Percentiles rank a stretch among this genome's conserved stretches.
phyloP scores from a whole-genome alignment of 495 filamentous ascomycete genomes.

The Glutinoglossum americanum region DNA sequence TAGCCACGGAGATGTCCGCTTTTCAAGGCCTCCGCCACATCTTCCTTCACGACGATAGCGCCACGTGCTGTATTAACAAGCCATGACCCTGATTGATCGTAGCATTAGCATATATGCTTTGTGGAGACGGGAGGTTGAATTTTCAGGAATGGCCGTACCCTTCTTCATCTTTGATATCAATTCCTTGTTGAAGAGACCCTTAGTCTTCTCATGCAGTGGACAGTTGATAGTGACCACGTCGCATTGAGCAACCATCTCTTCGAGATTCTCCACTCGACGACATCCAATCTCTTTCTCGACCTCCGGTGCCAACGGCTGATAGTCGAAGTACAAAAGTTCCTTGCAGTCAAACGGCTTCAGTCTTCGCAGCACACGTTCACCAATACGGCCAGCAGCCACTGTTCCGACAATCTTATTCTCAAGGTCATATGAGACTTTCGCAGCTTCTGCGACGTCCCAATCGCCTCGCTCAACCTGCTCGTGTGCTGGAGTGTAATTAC shows the following conservation, averaged over 20 bases:
- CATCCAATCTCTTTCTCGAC: slow-evolving; percentile 92
- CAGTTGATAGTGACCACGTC: slow-evolving; percentile 99
- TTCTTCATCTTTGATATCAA: slow-evolving; percentile 99
- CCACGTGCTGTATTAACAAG: slow-evolving; percentile 96
- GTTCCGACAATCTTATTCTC: slow-evolving; percentile 97
- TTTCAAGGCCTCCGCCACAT: slow-evolving; percentile 86
- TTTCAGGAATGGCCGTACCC: slow-evolving; percentile 24
- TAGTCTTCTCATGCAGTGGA: slow-evolving; percentile 94
- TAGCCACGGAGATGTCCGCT: slow-evolving; percentile 89
- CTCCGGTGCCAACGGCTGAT: slow-evolving; percentile 77
- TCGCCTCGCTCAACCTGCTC: slow-evolving; percentile 75
- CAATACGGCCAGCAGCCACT: slow-evolving; percentile 91
- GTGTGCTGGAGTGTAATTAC: slow-evolving; percentile 96
- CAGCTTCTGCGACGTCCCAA: slow-evolving; percentile 87
- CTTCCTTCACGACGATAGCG: slow-evolving; percentile 98
- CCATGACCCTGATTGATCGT: slow-evolving; percentile 43
- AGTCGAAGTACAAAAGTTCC: slow-evolving; percentile 98
- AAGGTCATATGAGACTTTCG: slow-evolving; percentile 94
- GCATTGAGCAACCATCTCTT: slow-evolving; percentile 90
- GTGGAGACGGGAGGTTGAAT: not conserved
- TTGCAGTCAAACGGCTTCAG: slow-evolving; percentile 98
- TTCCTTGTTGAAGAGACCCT: slow-evolving; percentile 97
- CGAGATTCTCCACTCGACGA: slow-evolving; percentile 64
- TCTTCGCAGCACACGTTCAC: slow-evolving; percentile 88
- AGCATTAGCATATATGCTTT: not conserved